phyloP scores from a whole-genome alignment of 164 flowering plant species.

The Euptelea pleiosperma region DNA sequence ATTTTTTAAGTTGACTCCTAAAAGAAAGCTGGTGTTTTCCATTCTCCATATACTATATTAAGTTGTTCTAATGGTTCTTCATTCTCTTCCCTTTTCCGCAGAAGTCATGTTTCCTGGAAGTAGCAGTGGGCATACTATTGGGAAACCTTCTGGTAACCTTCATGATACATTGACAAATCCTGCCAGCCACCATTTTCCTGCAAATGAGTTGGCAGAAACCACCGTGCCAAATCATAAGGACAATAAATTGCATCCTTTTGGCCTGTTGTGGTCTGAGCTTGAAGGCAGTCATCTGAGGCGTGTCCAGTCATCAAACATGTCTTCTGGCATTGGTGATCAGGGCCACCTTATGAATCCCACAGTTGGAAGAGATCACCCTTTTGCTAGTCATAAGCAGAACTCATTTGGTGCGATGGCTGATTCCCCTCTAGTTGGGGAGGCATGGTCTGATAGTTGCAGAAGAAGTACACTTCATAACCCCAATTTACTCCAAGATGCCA shows the following conservation, averaged over 20 bases:
- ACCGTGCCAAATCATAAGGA: slow-evolving; percentile 32
- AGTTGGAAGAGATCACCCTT: slow-evolving; percentile 30
- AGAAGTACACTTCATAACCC: slow-evolving; percentile 36
- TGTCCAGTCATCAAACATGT: slow-evolving; percentile 38
- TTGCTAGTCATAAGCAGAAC: slow-evolving; percentile 21
- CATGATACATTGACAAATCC: slow-evolving; percentile 28
- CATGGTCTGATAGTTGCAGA: slow-evolving; percentile 52
- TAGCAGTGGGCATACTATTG: slow-evolving; percentile 29
- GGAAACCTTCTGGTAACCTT: slow-evolving; percentile 27
- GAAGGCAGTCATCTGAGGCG: slow-evolving; percentile 42
- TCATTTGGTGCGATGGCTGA: slow-evolving; percentile 39
- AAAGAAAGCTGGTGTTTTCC: too few species aligned
- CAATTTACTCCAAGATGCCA: slow-evolving; percentile 31
- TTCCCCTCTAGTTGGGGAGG: slow-evolving; percentile 33
- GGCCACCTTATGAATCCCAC: slow-evolving; percentile 23
- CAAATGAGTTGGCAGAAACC: slow-evolving; percentile 32
- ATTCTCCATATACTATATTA: slow-evolving; percentile 43
- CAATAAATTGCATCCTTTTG: slow-evolving; percentile 70
- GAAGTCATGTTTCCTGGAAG: slow-evolving; percentile 56
- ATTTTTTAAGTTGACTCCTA: too few species aligned
- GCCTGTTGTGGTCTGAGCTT: slow-evolving; percentile 81
- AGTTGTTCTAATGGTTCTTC: slow-evolving; percentile 32
- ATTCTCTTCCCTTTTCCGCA: slow-evolving; percentile 24
- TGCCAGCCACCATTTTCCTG: slow-evolving; percentile 26
- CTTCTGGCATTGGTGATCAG: slow-evolving; percentile 26